A percentile compares a stretch with the other conserved stretches of the same genome.
Conservation (phyloP, 495 filamentous ascomycete genomes). For the Sphaerosporella brunnea region DNA sequence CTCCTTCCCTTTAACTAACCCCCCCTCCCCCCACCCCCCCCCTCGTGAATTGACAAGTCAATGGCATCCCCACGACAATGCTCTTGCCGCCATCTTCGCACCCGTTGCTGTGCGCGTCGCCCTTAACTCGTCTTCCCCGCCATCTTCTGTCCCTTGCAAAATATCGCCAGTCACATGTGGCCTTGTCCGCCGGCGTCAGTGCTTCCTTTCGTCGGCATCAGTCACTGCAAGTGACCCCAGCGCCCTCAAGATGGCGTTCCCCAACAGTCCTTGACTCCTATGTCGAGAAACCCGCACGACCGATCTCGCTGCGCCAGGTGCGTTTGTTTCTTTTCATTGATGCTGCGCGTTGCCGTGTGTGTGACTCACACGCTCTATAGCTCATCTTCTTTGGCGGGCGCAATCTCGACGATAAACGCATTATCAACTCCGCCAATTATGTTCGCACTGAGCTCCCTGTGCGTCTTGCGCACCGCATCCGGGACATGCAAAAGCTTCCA, state of each 20-base stretch:
- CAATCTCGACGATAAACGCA: constrained; percentile 70
- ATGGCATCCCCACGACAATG: constrained; percentile 8
- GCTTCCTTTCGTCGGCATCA: neutral
- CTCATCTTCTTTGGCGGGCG: constrained; percentile 80
- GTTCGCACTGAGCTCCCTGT: constrained; percentile 87
- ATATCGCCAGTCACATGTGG: neutral
- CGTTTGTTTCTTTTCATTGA: neutral
- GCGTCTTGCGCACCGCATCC: constrained; percentile 69
- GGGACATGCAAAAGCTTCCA: constrained; percentile 91
- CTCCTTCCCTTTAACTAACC: too few species aligned
- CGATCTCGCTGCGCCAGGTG: constrained; percentile 23
- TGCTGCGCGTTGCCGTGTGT: neutral
- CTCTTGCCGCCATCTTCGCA: constrained; percentile 1
- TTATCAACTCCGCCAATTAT: constrained; percentile 92
- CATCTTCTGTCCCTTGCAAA: neutral
- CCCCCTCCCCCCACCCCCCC: too few species aligned
- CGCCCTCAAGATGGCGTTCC: constrained; percentile 18
- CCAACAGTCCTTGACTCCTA: constrained; percentile 24
- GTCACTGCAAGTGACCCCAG: neutral
- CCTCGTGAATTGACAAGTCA: too few species aligned
- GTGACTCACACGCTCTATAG: constrained; percentile 29
- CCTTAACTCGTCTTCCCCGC: neutral
- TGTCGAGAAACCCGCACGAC: constrained; percentile 24
- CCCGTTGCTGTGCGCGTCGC: neutral
- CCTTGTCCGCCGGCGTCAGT: too few species aligned